Conservation (phyloP, 129 eudicot genomes). For the Helianthus annuus region DNA sequence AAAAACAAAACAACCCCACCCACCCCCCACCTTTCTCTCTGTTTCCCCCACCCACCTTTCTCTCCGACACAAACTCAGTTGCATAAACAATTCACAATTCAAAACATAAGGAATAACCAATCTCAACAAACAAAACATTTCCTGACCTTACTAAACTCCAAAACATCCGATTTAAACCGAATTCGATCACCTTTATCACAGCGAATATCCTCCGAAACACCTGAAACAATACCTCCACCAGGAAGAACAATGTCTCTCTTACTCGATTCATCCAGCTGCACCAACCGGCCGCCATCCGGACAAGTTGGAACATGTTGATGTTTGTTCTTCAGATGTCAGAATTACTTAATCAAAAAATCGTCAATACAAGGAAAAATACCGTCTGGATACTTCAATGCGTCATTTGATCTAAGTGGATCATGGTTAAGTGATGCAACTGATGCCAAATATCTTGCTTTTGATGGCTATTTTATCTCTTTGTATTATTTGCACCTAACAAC, state of each 20-base stretch:
- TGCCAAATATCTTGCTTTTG: constrained; percentile 80
- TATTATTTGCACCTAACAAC: constrained; percentile 73
- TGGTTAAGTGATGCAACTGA: constrained; percentile 83
- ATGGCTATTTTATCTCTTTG: constrained; percentile 83
- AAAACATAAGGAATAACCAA: too few species aligned
- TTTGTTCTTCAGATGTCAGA: constrained; percentile 72
- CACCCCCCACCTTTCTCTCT: too few species aligned
- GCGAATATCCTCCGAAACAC: constrained; percentile 68
- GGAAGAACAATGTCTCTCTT: constrained; percentile 72
- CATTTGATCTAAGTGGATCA: constrained; percentile 77
- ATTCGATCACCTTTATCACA: constrained; percentile 90
- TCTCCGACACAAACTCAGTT: constrained; percentile 7
- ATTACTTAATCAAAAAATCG: constrained; percentile 75
- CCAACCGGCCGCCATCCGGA: constrained; percentile 63
- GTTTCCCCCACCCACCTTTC: too few species aligned
- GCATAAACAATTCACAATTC: neutral
- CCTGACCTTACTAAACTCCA: constrained; percentile 66
- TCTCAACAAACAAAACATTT: too few species aligned
- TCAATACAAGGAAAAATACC: constrained; percentile 86
- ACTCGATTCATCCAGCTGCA: constrained; percentile 48
- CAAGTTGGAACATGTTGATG: too few species aligned
- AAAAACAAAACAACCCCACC: too few species aligned
- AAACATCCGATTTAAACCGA: constrained; percentile 88
- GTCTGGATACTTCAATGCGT: constrained; percentile 76
- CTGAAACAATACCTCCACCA: constrained; percentile 40